Evolutionary conservation across 75 land plant genomes (phyloP).

Genomic region (Chamaecyparis obtusa): DNA sequence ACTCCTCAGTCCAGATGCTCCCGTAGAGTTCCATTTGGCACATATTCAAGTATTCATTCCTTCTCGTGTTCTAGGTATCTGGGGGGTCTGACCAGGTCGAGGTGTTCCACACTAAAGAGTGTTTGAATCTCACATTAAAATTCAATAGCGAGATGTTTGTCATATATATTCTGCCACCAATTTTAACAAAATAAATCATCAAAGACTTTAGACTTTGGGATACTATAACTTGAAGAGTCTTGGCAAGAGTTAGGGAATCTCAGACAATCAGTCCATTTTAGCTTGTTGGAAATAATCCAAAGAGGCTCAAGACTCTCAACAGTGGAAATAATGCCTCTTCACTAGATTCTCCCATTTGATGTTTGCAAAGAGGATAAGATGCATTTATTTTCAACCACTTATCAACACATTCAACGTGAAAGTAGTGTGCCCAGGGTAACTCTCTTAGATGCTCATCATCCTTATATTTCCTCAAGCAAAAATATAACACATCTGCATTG

Average conservation of each 20-base stretch:
- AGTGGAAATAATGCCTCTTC: slow-evolving; percentile 5
- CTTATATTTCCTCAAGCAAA: slow-evolving; percentile 60
- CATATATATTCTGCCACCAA: slow-evolving; percentile 57
- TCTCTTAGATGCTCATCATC: slow-evolving; percentile 71
- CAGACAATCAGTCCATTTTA: too few species aligned
- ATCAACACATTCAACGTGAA: slow-evolving; percentile 82
- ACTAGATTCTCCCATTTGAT: slow-evolving; percentile 50
- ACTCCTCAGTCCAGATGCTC: slow-evolving; percentile 89
- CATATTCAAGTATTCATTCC: slow-evolving; percentile 87
- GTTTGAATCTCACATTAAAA: slow-evolving; percentile 77
- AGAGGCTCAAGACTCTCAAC: too few species aligned
- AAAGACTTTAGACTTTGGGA: not conserved
- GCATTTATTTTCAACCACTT: slow-evolving; percentile 92
- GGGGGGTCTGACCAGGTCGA: slow-evolving; percentile 71
- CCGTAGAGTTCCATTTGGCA: slow-evolving; percentile 91
- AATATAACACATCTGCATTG: slow-evolving; percentile 69
- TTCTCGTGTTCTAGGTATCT: slow-evolving; percentile 70
- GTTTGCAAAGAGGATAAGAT: slow-evolving; percentile 84
- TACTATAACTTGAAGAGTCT: not conserved
- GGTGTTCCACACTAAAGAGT: slow-evolving; percentile 64
- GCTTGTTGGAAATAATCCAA: too few species aligned
- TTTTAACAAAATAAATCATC: not conserved
- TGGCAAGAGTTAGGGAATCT: too few species aligned
- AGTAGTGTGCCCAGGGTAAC: slow-evolving; percentile 74
- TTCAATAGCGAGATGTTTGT: slow-evolving; percentile 56